Evolutionary conservation across 1,284 basidiomycete species (phyloP).

Genomic region (Ustanciosporium gigantosporum): DNA sequence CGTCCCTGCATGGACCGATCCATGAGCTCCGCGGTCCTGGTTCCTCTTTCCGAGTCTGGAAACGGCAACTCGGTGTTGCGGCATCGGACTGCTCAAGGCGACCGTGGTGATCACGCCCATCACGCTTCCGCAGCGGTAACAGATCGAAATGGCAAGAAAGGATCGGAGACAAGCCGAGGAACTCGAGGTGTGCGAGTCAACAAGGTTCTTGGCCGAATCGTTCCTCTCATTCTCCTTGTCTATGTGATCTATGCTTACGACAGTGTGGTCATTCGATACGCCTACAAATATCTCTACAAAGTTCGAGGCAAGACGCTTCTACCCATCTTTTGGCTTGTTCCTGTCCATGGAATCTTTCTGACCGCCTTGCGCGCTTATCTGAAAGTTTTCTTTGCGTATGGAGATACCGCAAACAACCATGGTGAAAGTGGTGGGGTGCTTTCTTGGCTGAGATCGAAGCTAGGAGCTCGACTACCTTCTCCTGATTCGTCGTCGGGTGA

Average conservation of each 20-base stretch:
- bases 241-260: conserved; percentile 24
- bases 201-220: conserved; percentile 23
- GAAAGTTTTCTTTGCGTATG: conserved; percentile 17
- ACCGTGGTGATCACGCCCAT: too few relatives aligned
- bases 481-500: background rate
- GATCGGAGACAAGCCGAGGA: too few relatives aligned
- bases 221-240: conserved; percentile 31
- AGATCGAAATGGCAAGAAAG: too few relatives aligned
- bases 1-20: too few relatives aligned
- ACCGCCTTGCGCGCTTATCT: conserved; percentile 19
- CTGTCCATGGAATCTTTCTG: conserved; percentile 14
- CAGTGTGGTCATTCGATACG: conserved; percentile 19
- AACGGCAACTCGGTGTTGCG: too few relatives aligned
- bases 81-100: too few relatives aligned
- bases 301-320: conserved; percentile 1
- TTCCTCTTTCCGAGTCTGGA: too few relatives aligned
- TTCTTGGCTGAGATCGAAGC: background rate
- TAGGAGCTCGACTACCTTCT: conserved; percentile 5
- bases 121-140: too few relatives aligned
- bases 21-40: too few relatives aligned
- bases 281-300: conserved; percentile 5
- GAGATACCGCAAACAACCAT: background rate
- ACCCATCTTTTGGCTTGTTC: conserved; percentile 11
- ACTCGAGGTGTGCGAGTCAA: conserved; percentile 24
- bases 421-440: background rate